These are phyloP conservation scores for Juncus inflexus DNA, from an alignment of 176 grass and related monocot species.

Conservation along the genomic window DNA sequence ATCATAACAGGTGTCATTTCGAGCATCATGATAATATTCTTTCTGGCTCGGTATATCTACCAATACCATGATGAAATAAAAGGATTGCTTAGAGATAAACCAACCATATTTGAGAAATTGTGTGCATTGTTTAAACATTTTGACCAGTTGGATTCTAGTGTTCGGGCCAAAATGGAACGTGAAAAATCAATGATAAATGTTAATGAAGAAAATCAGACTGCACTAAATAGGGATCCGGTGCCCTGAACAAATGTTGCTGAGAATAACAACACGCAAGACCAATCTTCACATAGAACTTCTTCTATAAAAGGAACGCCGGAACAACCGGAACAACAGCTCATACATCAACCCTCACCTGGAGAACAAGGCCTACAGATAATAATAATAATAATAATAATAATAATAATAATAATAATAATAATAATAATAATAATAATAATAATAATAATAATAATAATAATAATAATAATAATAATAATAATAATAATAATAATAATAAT, in stretches of 20 bases:
- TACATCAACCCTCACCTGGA: neutral
- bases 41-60: conserved; percentile 9
- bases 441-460: no score
- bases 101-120: neutral
- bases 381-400: no score
- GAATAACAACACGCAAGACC: neutral
- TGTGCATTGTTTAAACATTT: neutral
- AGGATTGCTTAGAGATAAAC: neutral
- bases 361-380: neutral
- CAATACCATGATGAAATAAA: neutral
- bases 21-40: conserved; percentile 38
- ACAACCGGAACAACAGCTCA: neutral
- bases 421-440: no score
- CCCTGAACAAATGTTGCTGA: neutral
- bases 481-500: no score
- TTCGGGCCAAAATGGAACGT: neutral
- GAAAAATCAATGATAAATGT: neutral
- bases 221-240: neutral
- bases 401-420: no score
- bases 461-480: no score
- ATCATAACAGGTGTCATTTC: conserved; percentile 40
- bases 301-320: neutral
- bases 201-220: no score
- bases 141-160: conserved; percentile 8
- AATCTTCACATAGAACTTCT: neutral